Evolutionary conservation across 2,329 filamentous ascomycete genomes (phyloP), one percentile per base, ranked within the genome.

Genomic region (Cordyceps farinosa): DNA sequence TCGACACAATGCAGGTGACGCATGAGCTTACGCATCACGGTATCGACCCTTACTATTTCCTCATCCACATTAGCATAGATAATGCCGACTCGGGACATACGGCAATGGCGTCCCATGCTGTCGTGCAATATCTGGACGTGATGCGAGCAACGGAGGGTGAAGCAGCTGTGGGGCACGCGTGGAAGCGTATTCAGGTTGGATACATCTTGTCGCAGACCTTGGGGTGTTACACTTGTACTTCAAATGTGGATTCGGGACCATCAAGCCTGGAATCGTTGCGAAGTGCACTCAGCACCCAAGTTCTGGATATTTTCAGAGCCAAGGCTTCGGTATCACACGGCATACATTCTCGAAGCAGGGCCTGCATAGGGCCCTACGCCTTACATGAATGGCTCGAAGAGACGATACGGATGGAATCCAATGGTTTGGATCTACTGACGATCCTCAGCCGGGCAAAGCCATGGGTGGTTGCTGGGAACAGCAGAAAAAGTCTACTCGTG

Each of bases 61-160:
- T 77, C 30, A 71, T 83, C 5, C 80, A 83, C 68, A 71, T 82
- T 40, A 75, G 77, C 0, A 82, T 83, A 56, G 81, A 83, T 65
- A 83, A 82, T 66, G 70, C 73, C 3, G 70, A 81, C 62, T 78
- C 75, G 0, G 79, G 81, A 0, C 80, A 82, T 67, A 73, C 77
- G n/a, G 77, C 78, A 1, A 81, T 82, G 75, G 78, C 79, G 1
- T 68, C 76, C 60, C 66, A 74, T 29, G 72, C 73, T 11, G 77
- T 76, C 15, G 66, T 63, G 9, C 65, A 73, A 38, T 81, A 80
- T 61, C 70, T 82, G 2, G 40, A 44, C 34, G 6, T 55, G 3
- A 3, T 62, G 9, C n/a, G 38, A 30, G 10, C 7, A 45, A 42
- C 8, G 22, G 60, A 50, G 22, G 15, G 38, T 2, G 29, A 47